Conservation (phyloP, 2,329 filamentous ascomycete species). For the Aspergillus floridensis region DNA sequence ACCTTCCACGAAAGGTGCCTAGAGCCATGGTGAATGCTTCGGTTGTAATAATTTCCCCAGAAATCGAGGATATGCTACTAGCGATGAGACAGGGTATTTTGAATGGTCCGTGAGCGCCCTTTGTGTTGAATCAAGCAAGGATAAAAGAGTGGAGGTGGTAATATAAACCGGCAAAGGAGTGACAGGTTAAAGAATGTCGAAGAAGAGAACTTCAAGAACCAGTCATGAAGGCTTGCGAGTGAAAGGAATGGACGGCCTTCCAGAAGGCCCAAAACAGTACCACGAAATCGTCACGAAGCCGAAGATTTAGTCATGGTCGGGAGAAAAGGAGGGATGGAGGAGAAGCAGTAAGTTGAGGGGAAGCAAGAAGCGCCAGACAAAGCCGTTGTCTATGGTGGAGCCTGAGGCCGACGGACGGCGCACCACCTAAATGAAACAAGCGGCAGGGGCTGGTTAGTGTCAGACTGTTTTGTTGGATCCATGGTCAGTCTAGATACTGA, state of each 20-base stretch:
- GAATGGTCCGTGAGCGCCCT: background rate
- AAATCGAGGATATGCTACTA: background rate
- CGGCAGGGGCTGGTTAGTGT: constrained; percentile 15
- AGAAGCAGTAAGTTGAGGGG: background rate
- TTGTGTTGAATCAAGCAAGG: background rate
- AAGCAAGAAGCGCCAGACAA: constrained; percentile 10
- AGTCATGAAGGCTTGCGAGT: constrained; percentile 8
- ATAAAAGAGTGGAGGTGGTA: background rate
- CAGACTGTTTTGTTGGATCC: background rate
- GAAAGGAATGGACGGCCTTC: constrained; percentile 41
- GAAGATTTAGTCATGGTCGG: constrained; percentile 17
- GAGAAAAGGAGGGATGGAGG: constrained; percentile 10
- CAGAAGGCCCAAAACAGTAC: constrained; percentile 32
- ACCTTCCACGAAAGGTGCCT: constrained; percentile 29
- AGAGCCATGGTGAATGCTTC: constrained; percentile 26
- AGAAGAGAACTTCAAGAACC: constrained; percentile 18
- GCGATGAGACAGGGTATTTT: background rate
- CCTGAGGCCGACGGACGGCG: constrained; percentile 9
- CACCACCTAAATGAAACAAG: constrained; percentile 17
- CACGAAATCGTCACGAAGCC: constrained; percentile 17
- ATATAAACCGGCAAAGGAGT: background rate
- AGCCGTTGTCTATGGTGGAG: constrained; percentile 19
- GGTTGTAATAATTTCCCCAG: background rate
- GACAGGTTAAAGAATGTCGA: constrained; percentile 10
- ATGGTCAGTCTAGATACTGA: too few relatives aligned